Evolutionary conservation across 1,284 basidiomycete genomes (phyloP), one percentile per base, ranked within the genome.

Genomic region (Austropuccinia psidii): DNA sequence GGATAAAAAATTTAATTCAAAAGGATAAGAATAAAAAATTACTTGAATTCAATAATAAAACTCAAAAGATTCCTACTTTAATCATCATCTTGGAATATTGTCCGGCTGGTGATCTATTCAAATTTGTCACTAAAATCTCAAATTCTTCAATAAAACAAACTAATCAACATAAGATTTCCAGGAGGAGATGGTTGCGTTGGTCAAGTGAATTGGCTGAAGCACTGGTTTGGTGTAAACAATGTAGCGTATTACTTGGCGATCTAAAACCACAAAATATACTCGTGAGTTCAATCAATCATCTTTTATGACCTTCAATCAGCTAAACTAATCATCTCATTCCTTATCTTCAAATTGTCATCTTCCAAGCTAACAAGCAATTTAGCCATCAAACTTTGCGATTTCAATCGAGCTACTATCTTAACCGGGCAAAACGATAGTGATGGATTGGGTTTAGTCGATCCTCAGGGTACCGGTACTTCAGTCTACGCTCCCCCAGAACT

Each of bases 401-500:
- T 65, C 81, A 82, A 15, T 73, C 78, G 64, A 75, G 79, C 57
- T 75, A 82, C 43, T 77, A 80, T 73, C 90, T 37, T 57, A 2
- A 41, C 49, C 55, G 31, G 41, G 41, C 21, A 43, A n/a, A 37
- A 62, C 55, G 33, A 19, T 35, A 41, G 43, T 29, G 15, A 35
- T 43, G 47, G 27, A 11, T 33, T 37, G n/a, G 64, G 37, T 52
- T 43, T 52, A 6, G 80, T 80, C 24, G 82, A 83, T 76, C 81
- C 81, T 11, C 77, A 82, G 3, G 84, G 83, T 11, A 79, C 84
- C 8, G 84, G 84, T 33, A 84, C 84, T 0, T 79, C 83, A 2
- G 79, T 82, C 0, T 85, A 84, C 79, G 81, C 83, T 0, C 80
- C 83, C 0, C 84, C 84, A n/a, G 84, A 85, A 75, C 81, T 84